Percentiles rank a stretch among this genome's conserved stretches.
These are phyloP conservation scores for Cladophialophora bantiana DNA, from an alignment of 2,329 filamentous ascomycete genomes.

Conservation along the genomic window DNA sequence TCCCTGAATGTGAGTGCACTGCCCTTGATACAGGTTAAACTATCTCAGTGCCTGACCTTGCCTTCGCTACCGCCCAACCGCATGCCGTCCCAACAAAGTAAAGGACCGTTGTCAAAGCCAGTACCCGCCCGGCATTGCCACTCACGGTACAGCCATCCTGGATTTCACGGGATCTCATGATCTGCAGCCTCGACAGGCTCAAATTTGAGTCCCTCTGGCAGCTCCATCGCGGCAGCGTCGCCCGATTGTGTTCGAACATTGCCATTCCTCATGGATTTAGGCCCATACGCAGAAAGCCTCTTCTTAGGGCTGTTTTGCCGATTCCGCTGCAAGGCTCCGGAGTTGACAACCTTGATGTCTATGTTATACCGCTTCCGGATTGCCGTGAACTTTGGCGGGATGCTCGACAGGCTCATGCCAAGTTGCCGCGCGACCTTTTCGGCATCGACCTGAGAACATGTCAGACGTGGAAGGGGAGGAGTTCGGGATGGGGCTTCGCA, in stretches of 20 bases:
- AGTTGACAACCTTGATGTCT: slow-evolving; percentile 38
- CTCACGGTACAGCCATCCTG: not conserved
- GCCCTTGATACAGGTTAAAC: no score
- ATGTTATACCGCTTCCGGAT: slow-evolving; percentile 35
- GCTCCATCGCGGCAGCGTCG: not conserved
- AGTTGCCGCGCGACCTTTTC: slow-evolving; percentile 33
- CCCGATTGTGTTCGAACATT: slow-evolving; percentile 7
- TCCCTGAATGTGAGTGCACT: no score
- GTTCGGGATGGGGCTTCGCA: not conserved
- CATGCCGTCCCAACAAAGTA: not conserved
- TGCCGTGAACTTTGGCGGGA: slow-evolving; percentile 34
- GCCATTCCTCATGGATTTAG: slow-evolving; percentile 1
- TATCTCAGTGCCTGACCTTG: no score
- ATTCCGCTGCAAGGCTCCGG: slow-evolving; percentile 34
- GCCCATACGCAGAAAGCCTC: slow-evolving; percentile 13
- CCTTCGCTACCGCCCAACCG: not conserved
- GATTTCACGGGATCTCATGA: not conserved
- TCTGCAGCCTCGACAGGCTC: not conserved
- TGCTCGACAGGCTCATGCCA: slow-evolving; percentile 34
- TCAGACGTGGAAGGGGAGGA: slow-evolving; percentile 2
- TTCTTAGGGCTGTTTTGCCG: slow-evolving; percentile 34
- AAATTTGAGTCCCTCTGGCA: not conserved
- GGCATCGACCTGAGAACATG: slow-evolving; percentile 27
- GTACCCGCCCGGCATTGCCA: not conserved
- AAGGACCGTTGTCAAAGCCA: not conserved